A percentile compares a stretch with the other conserved stretches of the same genome.
These are phyloP conservation scores for Hapsidospora chrysogenum DNA, from an alignment of 495 filamentous ascomycete species.

Conservation along the genomic window DNA sequence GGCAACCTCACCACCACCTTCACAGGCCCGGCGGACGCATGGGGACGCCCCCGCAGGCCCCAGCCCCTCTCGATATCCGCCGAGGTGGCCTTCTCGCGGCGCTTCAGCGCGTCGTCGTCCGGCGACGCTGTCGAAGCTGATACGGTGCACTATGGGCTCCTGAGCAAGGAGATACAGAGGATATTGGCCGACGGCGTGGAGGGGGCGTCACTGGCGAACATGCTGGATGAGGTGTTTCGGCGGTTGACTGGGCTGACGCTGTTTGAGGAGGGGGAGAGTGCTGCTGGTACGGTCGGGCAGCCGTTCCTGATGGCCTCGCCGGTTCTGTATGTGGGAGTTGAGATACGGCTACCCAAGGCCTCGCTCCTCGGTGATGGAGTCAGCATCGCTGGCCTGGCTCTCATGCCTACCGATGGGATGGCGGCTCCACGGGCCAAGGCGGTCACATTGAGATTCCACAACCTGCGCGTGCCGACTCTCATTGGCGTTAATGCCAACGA, in stretches of 20 bases:
- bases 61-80: constrained; percentile 40
- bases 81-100: constrained; percentile 23
- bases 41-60: constrained; percentile 27
- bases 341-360: constrained; percentile 33
- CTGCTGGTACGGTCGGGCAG: neutral
- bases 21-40: constrained; percentile 34
- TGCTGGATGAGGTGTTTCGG: no score
- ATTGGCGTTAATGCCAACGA: constrained; percentile 47
- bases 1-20: constrained; percentile 29
- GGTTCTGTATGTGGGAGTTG: constrained; percentile 21
- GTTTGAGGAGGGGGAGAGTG: neutral
- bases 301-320: constrained; percentile 12
- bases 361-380: constrained; percentile 30
- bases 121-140: constrained; percentile 30
- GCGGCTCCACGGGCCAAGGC: neutral
- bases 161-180: constrained; percentile 34
- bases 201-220: neutral
- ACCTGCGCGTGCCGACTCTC: constrained; percentile 37
- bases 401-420: constrained; percentile 8
- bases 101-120: constrained; percentile 29
- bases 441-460: constrained; percentile 16
- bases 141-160: constrained; percentile 44
- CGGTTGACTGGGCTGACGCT: no score
- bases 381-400: constrained; percentile 12
- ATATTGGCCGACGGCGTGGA: neutral